Conservation (phyloP, 2,329 filamentous ascomycete genomes). For the Fusarium nisikadoi region DNA sequence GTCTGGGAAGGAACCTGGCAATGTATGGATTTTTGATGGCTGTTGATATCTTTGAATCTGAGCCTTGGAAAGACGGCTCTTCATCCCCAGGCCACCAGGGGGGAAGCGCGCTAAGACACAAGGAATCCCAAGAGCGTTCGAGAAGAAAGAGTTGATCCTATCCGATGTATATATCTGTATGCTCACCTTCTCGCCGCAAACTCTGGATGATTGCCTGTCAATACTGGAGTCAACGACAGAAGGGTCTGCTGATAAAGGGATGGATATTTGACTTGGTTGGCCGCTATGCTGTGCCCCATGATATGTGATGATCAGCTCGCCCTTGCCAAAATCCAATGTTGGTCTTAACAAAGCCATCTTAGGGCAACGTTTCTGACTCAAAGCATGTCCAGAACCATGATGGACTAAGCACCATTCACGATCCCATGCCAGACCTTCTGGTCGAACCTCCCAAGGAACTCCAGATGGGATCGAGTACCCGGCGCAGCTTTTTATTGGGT, state of each 20-base stretch:
- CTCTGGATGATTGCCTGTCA: slow-evolving; percentile 66
- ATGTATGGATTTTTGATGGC: slow-evolving; percentile 30
- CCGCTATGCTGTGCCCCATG: slow-evolving; percentile 46
- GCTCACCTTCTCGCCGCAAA: slow-evolving; percentile 84
- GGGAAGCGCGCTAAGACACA: slow-evolving; percentile 89
- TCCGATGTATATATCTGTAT: slow-evolving; percentile 75
- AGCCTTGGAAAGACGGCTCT: slow-evolving; percentile 76
- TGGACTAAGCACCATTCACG: slow-evolving; percentile 96
- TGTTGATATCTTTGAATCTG: slow-evolving; percentile 70
- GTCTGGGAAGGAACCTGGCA: slow-evolving; percentile 66
- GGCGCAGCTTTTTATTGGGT: slow-evolving; percentile 94
- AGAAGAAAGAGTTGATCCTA: slow-evolving; percentile 80
- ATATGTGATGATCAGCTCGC: slow-evolving; percentile 71
- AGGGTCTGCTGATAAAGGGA: slow-evolving; percentile 77
- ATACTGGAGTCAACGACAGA: slow-evolving; percentile 59
- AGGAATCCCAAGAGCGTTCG: slow-evolving; percentile 76
- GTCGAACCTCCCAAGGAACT: slow-evolving; percentile 77
- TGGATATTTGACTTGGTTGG: slow-evolving; percentile 53
- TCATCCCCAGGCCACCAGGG: slow-evolving; percentile 67
- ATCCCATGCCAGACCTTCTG: slow-evolving; percentile 92
- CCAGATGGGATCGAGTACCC: slow-evolving; percentile 76
- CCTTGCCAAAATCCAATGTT: slow-evolving; percentile 73
- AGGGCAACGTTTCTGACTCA: slow-evolving; percentile 90
- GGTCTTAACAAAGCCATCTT: slow-evolving; percentile 88
- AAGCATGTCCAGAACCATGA: slow-evolving; percentile 80